Percentiles rank a stretch among this genome's conserved stretches.
These are phyloP conservation scores for Populus davidiana DNA, from an alignment of 345 rosid species.

Conservation along the genomic window DNA sequence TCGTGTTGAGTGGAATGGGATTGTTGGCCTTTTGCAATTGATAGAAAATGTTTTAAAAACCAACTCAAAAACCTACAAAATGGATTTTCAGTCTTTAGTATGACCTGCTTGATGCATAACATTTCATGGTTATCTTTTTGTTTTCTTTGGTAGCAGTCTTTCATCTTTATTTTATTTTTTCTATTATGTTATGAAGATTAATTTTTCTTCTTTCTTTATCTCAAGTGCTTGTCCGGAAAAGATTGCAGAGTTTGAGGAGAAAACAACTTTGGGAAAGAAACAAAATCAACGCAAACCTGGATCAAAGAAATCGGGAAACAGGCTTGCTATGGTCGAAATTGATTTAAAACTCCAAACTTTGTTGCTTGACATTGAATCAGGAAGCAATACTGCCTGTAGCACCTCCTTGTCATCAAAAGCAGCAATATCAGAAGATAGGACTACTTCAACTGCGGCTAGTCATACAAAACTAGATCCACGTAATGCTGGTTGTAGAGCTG, in stretches of 20 bases:
- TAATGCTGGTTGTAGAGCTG: constrained; percentile 24
- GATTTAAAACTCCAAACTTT: constrained; percentile 55
- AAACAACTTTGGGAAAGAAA: constrained; percentile 48
- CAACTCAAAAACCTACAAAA: neutral
- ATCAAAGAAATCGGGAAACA: constrained; percentile 38
- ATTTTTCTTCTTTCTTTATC: neutral
- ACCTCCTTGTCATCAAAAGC: constrained; percentile 19
- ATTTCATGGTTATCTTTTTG: neutral
- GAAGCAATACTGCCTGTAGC: constrained; percentile 13
- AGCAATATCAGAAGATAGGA: constrained; percentile 22
- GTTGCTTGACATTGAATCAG: constrained; percentile 50
- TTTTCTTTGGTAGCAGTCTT: too few species aligned
- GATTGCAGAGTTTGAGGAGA: constrained; percentile 64
- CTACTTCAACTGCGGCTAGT: constrained; percentile 9
- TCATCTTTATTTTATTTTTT: neutral
- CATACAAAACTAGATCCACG: constrained; percentile 11
- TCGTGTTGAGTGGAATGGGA: too few species aligned
- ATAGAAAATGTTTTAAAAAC: neutral
- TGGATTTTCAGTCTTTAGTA: neutral
- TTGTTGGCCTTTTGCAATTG: too few species aligned
- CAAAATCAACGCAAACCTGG: constrained; percentile 35
- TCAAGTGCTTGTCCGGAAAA: constrained; percentile 87
- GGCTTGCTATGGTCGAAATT: constrained; percentile 38
- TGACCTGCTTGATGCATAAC: neutral
- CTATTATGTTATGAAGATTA: neutral